A percentile compares a stretch with the other conserved stretches of the same genome.
phyloP scores from a whole-genome alignment of 805 yeast species.

The Yarrowia osloensis region DNA sequence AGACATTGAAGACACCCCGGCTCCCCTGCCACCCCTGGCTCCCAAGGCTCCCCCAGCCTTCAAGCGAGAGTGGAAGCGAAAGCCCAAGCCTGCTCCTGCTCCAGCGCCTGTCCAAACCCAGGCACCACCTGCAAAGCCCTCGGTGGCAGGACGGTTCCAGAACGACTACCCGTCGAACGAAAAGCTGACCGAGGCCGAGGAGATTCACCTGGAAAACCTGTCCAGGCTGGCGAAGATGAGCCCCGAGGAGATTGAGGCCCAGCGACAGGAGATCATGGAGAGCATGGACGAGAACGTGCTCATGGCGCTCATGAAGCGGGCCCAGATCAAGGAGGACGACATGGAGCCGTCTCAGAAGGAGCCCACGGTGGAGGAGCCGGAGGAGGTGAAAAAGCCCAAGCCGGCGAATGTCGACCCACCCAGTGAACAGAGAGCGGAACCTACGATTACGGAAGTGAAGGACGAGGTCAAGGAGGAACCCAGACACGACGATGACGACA shows the following conservation, averaged over 20 bases:
- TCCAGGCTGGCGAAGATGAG: constrained; percentile 63
- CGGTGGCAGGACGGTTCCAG: constrained; percentile 19
- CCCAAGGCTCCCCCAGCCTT: constrained; percentile 29
- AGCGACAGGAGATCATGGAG: constrained; percentile 65
- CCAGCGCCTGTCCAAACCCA: not conserved
- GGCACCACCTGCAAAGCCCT: not conserved
- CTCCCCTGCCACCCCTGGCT: constrained; percentile 31
- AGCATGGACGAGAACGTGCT: constrained; percentile 69
- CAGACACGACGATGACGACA: not conserved
- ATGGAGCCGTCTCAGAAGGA: not conserved
- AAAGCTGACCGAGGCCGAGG: constrained; percentile 61
- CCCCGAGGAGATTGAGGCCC: constrained; percentile 61
- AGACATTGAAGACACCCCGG: constrained; percentile 31
- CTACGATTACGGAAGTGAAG: not conserved
- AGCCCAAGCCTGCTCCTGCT: constrained; percentile 14
- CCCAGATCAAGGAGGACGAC: constrained; percentile 48
- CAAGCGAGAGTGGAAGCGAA: constrained; percentile 8
- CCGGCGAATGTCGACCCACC: not conserved
- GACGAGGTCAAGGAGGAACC: not conserved
- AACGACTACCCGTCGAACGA: constrained; percentile 29
- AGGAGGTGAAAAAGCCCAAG: not conserved
- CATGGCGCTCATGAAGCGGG: constrained; percentile 46
- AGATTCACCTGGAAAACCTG: constrained; percentile 75
- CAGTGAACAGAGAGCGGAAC: not conserved
- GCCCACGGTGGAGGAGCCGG: not conserved